Evolutionary conservation across 352 stramenopile genomes (phyloP).

Genomic region (Globisporangium paroecandrum): DNA sequence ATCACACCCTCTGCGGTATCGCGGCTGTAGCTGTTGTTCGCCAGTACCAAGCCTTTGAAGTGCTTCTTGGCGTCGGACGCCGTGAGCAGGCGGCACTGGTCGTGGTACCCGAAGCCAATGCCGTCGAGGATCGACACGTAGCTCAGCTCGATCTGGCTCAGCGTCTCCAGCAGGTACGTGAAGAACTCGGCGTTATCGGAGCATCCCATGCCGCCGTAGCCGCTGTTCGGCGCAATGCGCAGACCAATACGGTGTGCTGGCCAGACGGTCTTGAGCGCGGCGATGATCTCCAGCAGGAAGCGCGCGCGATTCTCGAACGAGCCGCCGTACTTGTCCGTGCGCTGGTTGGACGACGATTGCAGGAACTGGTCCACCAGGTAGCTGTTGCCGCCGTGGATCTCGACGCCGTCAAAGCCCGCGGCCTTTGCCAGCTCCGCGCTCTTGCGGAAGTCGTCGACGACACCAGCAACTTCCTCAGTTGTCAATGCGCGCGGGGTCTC

Average conservation of each 20-base stretch:
- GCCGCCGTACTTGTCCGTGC: not conserved
- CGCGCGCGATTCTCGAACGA: too few relatives aligned
- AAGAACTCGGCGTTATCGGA: not conserved
- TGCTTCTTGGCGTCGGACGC: not conserved
- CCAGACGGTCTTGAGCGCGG: not conserved
- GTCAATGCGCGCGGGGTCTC: not conserved
- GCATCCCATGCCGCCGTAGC: not conserved
- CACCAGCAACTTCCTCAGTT: not conserved
- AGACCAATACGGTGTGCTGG: not conserved
- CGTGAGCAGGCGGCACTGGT: not conserved
- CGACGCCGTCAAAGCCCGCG: conserved; percentile 66
- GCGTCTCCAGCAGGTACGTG: not conserved
- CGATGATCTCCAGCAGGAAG: not conserved
- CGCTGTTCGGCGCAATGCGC: not conserved
- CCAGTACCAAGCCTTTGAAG: not conserved
- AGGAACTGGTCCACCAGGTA: conserved; percentile 88
- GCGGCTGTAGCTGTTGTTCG: not conserved
- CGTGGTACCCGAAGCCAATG: not conserved
- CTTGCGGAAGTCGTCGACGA: not conserved
- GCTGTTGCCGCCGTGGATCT: conserved; percentile 84
- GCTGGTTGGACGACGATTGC: conserved; percentile 18
- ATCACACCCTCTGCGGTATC: not conserved
- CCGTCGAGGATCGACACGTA: not conserved
- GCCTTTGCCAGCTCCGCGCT: not conserved
- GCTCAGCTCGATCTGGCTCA: not conserved